Conservation (phyloP, 2,329 filamentous ascomycete species). For the Pseudovirgaria hyperparasitica region DNA sequence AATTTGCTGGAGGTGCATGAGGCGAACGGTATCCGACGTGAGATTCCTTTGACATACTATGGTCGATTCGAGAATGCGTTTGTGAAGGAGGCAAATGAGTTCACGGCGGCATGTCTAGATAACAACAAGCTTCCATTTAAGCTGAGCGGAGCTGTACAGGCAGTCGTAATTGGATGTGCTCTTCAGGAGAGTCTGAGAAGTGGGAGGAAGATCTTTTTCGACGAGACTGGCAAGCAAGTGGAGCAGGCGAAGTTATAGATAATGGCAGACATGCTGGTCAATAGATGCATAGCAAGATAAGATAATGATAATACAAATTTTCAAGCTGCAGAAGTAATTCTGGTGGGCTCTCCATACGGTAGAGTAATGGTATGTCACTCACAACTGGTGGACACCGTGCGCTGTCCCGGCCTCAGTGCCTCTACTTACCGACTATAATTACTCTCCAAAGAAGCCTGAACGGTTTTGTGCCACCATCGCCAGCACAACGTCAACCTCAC, state of each 20-base stretch:
- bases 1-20: constrained; percentile 46
- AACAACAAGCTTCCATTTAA: constrained; percentile 42
- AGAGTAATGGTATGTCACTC: too few relatives aligned
- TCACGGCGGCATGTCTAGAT: constrained; percentile 46
- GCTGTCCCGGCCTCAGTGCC: too few relatives aligned
- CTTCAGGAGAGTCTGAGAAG: constrained; percentile 31
- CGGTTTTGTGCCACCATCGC: too few relatives aligned
- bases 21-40: constrained; percentile 39
- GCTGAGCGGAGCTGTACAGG: constrained; percentile 43
- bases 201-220: constrained; percentile 40
- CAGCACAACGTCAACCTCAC: too few relatives aligned
- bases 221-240: constrained; percentile 38
- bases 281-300: too few relatives aligned
- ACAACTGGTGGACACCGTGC: too few relatives aligned
- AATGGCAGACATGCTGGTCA: too few relatives aligned
- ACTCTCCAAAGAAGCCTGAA: too few relatives aligned
- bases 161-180: constrained; percentile 46
- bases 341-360: too few relatives aligned
- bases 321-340: too few relatives aligned
- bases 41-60: constrained; percentile 51
- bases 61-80: constrained; percentile 51
- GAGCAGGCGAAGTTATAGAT: constrained; percentile 27
- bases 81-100: constrained; percentile 51
- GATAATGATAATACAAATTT: too few relatives aligned
- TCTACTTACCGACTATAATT: too few relatives aligned